Base-by-base conservation (phyloP, 306 rosid genomes). In the Mimosa pudica region DNA sequence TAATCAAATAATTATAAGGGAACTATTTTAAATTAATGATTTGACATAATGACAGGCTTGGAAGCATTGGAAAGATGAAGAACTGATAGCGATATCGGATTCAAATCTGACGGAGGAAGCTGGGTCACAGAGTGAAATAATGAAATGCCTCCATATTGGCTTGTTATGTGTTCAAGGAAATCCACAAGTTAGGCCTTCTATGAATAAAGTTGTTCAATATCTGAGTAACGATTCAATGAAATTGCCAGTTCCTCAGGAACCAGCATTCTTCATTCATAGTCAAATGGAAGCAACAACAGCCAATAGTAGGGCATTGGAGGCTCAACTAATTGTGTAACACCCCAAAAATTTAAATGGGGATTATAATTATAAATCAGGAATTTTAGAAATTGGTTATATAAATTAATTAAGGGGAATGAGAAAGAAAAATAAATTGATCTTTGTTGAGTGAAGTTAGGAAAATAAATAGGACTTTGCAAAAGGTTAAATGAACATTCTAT, bases 1-100 rank as follows among this genome's bases (percentile, higher is more conserved):
- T 45, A 2, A 44, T 44, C 47, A 44, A 24, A 24, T 24, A 44
- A 44, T 44, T 44, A 4, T 6, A 0, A 44, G 47, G 0, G 8
- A 9, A 6, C 47, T 44, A 4, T 44, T 44, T 44, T 44, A 46
- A 46, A 9, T 36, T 4, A 35, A 35, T 66, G 14, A 36, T 38
- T 66, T 69, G 0, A 20, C 73, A 45, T 10, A 46, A 10, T 20
- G 12, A 10, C 46, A 77, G 87, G 85, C 75, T 61, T 87, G 90
- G 90, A 85, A 47, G 48, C 74, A 52, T 18, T 85, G 82, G 85
- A 80, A 30, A 4, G 82, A 81, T 2, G 80, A 81, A 52, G 20
- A 7, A 3, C 18, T 73, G 2, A 55, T 52, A 7, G 84, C 78
- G 6, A 62, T 86, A 46, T 38, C 82, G 84, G 89, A 88, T 77